phyloP scores from a whole-genome alignment of 495 filamentous ascomycete genomes.

The Filosporella fistucella region DNA sequence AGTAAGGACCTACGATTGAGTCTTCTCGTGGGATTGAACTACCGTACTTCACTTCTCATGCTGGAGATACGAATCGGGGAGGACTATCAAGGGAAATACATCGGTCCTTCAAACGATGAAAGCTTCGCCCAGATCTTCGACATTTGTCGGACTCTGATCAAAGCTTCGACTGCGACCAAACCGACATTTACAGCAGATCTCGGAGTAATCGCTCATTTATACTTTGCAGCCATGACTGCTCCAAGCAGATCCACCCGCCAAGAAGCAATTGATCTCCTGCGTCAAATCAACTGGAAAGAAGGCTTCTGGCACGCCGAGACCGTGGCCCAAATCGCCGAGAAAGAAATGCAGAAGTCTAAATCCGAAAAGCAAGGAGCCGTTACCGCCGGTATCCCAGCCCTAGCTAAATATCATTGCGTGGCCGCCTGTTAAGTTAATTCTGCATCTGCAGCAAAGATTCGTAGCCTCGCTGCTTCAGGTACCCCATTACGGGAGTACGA shows the following conservation, averaged over 20 bases:
- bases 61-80: conserved; percentile 1
- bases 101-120: conserved; percentile 1
- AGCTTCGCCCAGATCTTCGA: neutral
- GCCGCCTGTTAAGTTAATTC: too few species aligned
- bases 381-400: too few species aligned
- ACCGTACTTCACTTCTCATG: conserved; percentile 4
- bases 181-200: neutral
- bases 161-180: neutral
- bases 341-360: neutral
- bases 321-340: conserved; percentile 2
- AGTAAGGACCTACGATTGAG: conserved; percentile 7
- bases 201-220: conserved; percentile 5
- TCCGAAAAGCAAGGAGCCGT: too few species aligned
- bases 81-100: neutral
- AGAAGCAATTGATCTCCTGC: conserved; percentile 6
- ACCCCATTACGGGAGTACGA: too few species aligned
- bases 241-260: conserved; percentile 1
- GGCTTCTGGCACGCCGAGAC: conserved; percentile 9
- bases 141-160: too few species aligned
- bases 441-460: too few species aligned
- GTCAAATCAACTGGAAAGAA: conserved; percentile 1
- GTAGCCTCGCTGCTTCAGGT: too few species aligned
- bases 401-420: too few species aligned
- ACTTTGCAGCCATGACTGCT: conserved; percentile 8
- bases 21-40: conserved; percentile 4